A percentile compares a stretch with the other conserved stretches of the same genome.
phyloP scores from a whole-genome alignment of 208 protist species.

The Angomonas desouzai region DNA sequence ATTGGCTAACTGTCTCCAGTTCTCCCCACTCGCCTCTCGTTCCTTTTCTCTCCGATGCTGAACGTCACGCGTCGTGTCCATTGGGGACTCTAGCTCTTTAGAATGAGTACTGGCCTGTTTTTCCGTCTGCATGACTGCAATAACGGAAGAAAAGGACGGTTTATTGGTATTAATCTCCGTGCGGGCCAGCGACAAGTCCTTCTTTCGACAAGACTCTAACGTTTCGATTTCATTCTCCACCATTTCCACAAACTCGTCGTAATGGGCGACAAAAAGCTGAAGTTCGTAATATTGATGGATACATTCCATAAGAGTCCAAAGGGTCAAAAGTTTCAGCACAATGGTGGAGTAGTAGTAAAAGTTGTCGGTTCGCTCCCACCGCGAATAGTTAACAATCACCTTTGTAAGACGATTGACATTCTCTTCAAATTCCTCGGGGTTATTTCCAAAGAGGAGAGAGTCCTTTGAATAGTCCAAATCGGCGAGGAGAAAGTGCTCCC shows the following conservation, averaged over 20 bases:
- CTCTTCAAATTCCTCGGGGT: constrained; percentile 74
- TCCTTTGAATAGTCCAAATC: constrained; percentile 88
- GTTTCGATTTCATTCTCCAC: constrained; percentile 48
- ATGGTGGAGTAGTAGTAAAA: constrained; percentile 81
- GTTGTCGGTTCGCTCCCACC: constrained; percentile 84
- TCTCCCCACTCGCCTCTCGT: constrained; percentile 34
- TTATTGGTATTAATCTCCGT: constrained; percentile 35
- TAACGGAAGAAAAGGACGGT: constrained; percentile 57
- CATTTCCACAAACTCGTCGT: constrained; percentile 66
- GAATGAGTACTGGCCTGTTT: constrained; percentile 22
- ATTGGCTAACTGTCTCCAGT: constrained; percentile 6
- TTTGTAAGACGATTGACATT: constrained; percentile 80
- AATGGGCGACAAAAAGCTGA: constrained; percentile 52
- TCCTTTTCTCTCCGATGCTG: constrained; percentile 24
- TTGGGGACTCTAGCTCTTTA: too few relatives aligned
- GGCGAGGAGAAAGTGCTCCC: constrained; percentile 85
- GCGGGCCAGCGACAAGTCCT: constrained; percentile 38
- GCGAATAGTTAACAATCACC: constrained; percentile 72
- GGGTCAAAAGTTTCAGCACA: constrained; percentile 53
- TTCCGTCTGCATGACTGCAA: constrained; percentile 47
- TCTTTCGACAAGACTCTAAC: constrained; percentile 26
- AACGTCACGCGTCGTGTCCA: constrained; percentile 75
- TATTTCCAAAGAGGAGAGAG: constrained; percentile 73
- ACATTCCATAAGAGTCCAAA: constrained; percentile 72
- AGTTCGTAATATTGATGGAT: constrained; percentile 81